These are phyloP conservation scores for Candida dajiaensis DNA, from an alignment of 805 yeast species.

Conservation along the genomic window DNA sequence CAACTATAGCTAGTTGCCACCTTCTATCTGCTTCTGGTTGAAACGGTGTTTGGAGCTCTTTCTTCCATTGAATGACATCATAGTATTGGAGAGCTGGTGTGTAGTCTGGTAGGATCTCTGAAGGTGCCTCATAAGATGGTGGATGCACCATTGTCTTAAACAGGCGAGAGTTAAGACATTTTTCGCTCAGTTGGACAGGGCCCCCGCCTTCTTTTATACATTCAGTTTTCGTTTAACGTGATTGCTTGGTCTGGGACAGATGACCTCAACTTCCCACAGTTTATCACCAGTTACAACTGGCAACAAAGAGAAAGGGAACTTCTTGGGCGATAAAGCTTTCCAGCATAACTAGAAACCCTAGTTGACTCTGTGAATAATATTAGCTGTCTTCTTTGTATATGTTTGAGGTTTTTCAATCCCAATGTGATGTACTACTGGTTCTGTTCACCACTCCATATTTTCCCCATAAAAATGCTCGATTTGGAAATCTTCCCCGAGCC, in stretches of 20 bases:
- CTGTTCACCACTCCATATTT: no score
- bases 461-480: no score
- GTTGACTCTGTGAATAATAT: no score
- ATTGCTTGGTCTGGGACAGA: neutral
- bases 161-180: neutral
- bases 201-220: neutral
- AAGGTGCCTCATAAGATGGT: neutral
- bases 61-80: conserved; percentile 5
- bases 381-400: no score
- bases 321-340: no score
- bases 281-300: no score
- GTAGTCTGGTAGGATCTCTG: conserved; percentile 2
- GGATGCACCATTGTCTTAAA: neutral
- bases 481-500: no score
- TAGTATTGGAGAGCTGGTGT: conserved; percentile 3
- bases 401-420: no score
- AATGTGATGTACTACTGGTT: no score
- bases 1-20: conserved; percentile 8
- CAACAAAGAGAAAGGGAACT: no score
- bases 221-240: neutral
- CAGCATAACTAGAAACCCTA: no score
- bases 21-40: conserved; percentile 6
- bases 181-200: neutral
- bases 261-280: no score
- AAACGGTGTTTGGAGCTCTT: conserved; percentile 10